Evolutionary conservation across 345 rosid species (phyloP).

Genomic region (Arabidopsis suecica): DNA sequence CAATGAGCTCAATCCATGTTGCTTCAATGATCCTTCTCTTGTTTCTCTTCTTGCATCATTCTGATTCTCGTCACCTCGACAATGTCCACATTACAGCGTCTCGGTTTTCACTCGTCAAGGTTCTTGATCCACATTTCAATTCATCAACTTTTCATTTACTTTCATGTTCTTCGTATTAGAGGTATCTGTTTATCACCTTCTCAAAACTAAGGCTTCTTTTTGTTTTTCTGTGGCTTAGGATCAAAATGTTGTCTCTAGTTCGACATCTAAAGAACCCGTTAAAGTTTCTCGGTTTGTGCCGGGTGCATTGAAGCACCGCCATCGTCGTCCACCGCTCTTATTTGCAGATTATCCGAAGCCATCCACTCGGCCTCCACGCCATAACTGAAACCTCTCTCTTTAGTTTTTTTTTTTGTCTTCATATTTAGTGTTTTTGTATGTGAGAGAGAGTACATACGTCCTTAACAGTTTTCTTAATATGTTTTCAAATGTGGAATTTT

Average conservation of each 20-base stretch:
- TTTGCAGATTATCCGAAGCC: constrained; percentile 50
- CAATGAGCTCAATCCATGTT: constrained; percentile 34
- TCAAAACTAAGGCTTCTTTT: background rate
- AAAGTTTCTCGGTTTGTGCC: constrained; percentile 24
- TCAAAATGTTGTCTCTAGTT: constrained; percentile 25
- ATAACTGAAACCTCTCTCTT: constrained; percentile 42
- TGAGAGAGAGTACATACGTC: constrained; percentile 34
- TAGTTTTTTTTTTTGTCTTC: background rate
- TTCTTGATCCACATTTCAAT: constrained; percentile 19
- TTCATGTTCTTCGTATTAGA: background rate
- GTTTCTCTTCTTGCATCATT: constrained; percentile 37
- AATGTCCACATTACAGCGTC: constrained; percentile 21
- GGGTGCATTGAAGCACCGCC: constrained; percentile 14
- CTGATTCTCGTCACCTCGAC: constrained; percentile 43
- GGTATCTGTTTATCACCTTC: constrained; percentile 9
- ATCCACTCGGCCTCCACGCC: constrained; percentile 48
- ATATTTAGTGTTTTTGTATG: constrained; percentile 19
- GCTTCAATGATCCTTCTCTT: constrained; percentile 32
- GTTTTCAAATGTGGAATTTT: constrained; percentile 18
- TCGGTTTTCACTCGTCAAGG: constrained; percentile 29
- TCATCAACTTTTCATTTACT: background rate
- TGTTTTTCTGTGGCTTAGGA: constrained; percentile 16
- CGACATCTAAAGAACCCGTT: constrained; percentile 28
- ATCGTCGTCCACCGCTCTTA: constrained; percentile 24
- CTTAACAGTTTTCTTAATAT: constrained; percentile 27